Evolutionary conservation across 2,329 filamentous ascomycete genomes (phyloP).

Genomic region (Aspergillus awamori): DNA sequence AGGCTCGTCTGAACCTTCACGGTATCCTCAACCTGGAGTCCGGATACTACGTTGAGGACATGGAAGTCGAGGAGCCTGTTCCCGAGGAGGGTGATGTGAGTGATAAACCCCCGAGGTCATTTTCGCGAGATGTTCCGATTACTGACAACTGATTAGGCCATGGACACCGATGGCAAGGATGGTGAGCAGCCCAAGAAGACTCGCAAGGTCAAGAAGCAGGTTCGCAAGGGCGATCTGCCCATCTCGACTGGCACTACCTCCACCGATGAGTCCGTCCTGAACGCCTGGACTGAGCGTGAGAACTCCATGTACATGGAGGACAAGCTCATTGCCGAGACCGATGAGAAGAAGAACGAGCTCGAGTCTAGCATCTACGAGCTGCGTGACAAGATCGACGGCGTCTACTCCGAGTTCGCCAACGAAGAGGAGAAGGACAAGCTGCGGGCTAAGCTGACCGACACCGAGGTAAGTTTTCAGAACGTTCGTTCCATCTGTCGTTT

Average conservation of each 20-base stretch:
- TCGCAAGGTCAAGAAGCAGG: conserved; percentile 98
- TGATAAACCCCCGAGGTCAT: conserved; percentile 17
- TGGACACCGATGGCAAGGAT: conserved; percentile 75
- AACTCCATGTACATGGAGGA: conserved; percentile 93
- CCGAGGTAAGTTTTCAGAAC: conserved; percentile 69
- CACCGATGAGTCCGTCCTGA: conserved; percentile 70
- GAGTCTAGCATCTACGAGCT: conserved; percentile 97
- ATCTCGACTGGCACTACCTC: conserved; percentile 81
- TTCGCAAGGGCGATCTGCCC: conserved; percentile 93
- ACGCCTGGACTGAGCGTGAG: conserved; percentile 77
- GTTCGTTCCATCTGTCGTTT: not conserved
- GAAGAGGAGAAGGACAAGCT: conserved; percentile 92
- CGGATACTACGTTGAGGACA: conserved; percentile 96
- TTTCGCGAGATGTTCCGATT: not conserved
- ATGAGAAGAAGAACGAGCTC: conserved; percentile 99
- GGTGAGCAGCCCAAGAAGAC: conserved; percentile 76
- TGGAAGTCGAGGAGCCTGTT: conserved; percentile 93
- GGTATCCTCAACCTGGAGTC: conserved; percentile 95
- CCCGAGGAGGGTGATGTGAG: conserved; percentile 67
- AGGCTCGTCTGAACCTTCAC: conserved; percentile 94
- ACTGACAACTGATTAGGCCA: conserved; percentile 60
- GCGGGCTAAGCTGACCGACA: conserved; percentile 76
- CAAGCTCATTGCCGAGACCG: conserved; percentile 96
- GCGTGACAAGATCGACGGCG: conserved; percentile 90
- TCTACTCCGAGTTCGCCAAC: conserved; percentile 83